A percentile compares a stretch with the other conserved stretches of the same genome.
Conservation (phyloP, 1,284 basidiomycete genomes). For the Austroboletus novae-zelandiae region DNA sequence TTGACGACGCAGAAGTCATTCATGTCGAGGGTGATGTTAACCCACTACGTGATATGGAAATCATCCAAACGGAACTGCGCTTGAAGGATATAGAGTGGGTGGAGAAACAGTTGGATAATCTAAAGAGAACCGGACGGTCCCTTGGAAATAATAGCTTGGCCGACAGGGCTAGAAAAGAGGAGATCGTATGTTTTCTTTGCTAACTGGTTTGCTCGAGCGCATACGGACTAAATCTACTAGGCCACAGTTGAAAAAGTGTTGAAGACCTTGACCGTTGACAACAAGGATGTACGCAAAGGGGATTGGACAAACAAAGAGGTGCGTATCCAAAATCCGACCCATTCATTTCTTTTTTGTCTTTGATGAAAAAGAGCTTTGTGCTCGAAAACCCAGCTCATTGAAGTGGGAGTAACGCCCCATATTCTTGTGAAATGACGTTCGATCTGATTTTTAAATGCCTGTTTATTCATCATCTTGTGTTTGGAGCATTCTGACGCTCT, state of each 20-base stretch:
- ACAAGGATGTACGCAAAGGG: conserved; percentile 91
- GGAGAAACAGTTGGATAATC: conserved; percentile 83
- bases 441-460: conserved; percentile 39
- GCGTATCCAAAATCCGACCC: conserved; percentile 28
- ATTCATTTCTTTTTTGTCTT: conserved; percentile 13
- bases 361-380: conserved; percentile 77
- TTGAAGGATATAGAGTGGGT: conserved; percentile 99
- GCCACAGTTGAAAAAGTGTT: conserved; percentile 85
- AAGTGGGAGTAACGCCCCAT: conserved; percentile 75
- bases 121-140: conserved; percentile 71
- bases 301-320: conserved; percentile 99
- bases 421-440: conserved; percentile 60
- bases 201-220: not conserved
- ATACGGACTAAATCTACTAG: conserved; percentile 39
- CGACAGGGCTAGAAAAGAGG: conserved; percentile 96
- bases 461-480: not conserved
- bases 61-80: conserved; percentile 91
- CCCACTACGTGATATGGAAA: conserved; percentile 96
- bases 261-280: conserved; percentile 77
- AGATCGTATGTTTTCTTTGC: conserved; percentile 63
- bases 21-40: conserved; percentile 99
- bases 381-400: conserved; percentile 80
- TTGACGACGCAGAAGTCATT: conserved; percentile 98
- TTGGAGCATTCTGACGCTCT: conserved; percentile 7
- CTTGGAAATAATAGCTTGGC: conserved; percentile 83